phyloP scores from a whole-genome alignment of 257 asterid genomes.

The Solanum virginianum region DNA sequence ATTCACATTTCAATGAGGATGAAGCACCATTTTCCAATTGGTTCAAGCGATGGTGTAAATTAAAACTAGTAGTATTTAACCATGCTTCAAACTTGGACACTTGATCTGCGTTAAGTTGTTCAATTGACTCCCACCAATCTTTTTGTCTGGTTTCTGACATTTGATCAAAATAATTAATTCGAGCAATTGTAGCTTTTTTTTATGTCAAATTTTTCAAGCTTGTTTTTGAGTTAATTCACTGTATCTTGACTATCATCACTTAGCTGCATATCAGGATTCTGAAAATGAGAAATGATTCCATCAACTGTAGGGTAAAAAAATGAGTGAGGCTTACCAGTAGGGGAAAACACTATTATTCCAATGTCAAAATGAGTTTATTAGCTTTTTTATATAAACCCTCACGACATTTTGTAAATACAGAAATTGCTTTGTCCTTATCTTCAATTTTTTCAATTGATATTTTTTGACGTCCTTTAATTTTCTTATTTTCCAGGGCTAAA shows the following conservation, averaged over 20 bases:
- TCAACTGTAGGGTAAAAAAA: conserved; percentile 32
- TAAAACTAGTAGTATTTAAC: neutral
- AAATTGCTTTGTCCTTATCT: too few species aligned
- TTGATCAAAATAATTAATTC: neutral
- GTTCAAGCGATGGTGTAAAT: neutral
- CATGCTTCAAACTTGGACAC: neutral
- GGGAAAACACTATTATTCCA: conserved; percentile 22
- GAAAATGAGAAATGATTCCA: neutral
- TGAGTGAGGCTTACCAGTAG: conserved; percentile 27
- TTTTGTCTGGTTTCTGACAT: neutral
- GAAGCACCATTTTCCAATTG: neutral
- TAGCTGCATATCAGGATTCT: neutral
- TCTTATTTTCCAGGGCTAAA: too few species aligned
- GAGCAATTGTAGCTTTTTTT: neutral
- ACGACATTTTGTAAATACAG: conserved; percentile 22
- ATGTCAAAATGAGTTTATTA: conserved; percentile 14
- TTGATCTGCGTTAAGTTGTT: neutral
- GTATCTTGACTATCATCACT: neutral
- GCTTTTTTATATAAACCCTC: conserved; percentile 6
- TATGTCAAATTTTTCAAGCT: neutral
- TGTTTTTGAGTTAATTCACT: neutral
- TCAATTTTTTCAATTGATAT: too few species aligned
- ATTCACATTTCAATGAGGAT: neutral
- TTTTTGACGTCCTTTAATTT: too few species aligned
- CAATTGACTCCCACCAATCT: neutral